These are phyloP conservation scores for Fomitopsis palustris DNA, from an alignment of 1,284 basidiomycete species.

Conservation along the genomic window DNA sequence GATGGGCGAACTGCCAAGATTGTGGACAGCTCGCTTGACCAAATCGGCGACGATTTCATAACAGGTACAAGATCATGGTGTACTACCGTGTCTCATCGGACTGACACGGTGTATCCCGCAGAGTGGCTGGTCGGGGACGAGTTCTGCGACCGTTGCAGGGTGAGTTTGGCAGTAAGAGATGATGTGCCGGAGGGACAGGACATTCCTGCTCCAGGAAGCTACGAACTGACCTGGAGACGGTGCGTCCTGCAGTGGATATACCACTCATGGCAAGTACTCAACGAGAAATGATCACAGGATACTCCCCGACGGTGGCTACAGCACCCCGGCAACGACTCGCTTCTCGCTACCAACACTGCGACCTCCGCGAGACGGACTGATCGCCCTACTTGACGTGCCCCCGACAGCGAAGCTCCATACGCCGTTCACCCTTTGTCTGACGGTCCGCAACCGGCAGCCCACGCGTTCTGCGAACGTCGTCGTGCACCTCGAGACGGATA, in stretches of 20 bases:
- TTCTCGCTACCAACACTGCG: conserved; percentile 55
- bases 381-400: conserved; percentile 63
- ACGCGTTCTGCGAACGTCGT: conserved; percentile 61
- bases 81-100: background rate
- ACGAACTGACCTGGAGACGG: conserved; percentile 69
- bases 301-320: conserved; percentile 37
- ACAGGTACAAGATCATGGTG: conserved; percentile 19
- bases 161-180: conserved; percentile 44
- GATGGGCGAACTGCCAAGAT: conserved; percentile 44
- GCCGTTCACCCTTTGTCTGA: conserved; percentile 52
- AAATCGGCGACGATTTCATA: conserved; percentile 31
- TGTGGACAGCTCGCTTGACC: conserved; percentile 36
- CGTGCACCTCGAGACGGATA: conserved; percentile 65
- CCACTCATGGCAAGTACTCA: background rate
- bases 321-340: conserved; percentile 42
- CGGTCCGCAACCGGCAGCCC: conserved; percentile 62
- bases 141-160: conserved; percentile 51
- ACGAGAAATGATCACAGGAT: conserved; percentile 32
- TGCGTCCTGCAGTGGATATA: conserved; percentile 20
- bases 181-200: conserved; percentile 34
- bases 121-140: conserved; percentile 64
- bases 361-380: conserved; percentile 54
- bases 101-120: conserved; percentile 23
- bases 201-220: conserved; percentile 51
- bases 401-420: conserved; percentile 58